Percentiles rank a stretch among this genome's conserved stretches.
These are phyloP conservation scores for Phytopythium ostracodes DNA, from an alignment of 352 stramenopile species.

Conservation along the genomic window DNA sequence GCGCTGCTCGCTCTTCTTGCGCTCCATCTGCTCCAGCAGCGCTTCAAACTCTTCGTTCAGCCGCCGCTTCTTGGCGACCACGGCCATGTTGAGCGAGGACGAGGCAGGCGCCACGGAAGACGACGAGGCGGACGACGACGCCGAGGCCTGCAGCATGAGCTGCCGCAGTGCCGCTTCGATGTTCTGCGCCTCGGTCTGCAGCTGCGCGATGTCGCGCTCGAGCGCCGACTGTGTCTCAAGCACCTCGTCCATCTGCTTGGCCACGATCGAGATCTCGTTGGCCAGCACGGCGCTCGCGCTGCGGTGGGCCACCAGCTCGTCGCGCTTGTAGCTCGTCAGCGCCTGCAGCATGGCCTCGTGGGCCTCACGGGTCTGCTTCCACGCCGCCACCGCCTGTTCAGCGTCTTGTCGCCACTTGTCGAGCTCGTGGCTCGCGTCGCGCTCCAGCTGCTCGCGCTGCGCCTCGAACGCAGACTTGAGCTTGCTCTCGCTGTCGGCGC, in stretches of 20 bases:
- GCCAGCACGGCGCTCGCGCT: conserved; percentile 66
- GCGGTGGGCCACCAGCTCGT: conserved; percentile 70
- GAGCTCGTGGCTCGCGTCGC: conserved; percentile 23
- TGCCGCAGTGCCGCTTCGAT: conserved; percentile 56
- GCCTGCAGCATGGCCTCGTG: conserved; percentile 65
- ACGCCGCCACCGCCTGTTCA: conserved; percentile 24
- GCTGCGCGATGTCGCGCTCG: conserved; percentile 50
- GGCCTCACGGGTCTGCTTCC: conserved; percentile 28
- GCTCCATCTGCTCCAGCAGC: conserved; percentile 68
- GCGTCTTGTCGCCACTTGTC: conserved; percentile 25
- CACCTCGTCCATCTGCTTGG: conserved; percentile 76
- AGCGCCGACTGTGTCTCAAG: conserved; percentile 48
- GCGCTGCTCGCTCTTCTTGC: conserved; percentile 56
- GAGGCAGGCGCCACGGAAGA: not conserved
- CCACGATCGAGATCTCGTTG: conserved; percentile 70
- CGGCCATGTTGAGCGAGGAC: conserved; percentile 45
- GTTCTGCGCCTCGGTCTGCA: conserved; percentile 53
- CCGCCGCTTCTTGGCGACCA: conserved; percentile 70
- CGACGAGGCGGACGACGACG: conserved; percentile 8
- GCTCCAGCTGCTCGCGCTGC: conserved; percentile 15
- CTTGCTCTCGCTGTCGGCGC: conserved; percentile 1
- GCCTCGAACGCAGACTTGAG: conserved; percentile 7
- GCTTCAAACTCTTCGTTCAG: conserved; percentile 81
- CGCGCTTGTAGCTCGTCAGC: conserved; percentile 77
- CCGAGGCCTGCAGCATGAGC: conserved; percentile 44